A percentile compares a stretch with the other conserved stretches of the same genome.
phyloP scores from a whole-genome alignment of 257 asterid species.

The Knoxia roxburghii region DNA sequence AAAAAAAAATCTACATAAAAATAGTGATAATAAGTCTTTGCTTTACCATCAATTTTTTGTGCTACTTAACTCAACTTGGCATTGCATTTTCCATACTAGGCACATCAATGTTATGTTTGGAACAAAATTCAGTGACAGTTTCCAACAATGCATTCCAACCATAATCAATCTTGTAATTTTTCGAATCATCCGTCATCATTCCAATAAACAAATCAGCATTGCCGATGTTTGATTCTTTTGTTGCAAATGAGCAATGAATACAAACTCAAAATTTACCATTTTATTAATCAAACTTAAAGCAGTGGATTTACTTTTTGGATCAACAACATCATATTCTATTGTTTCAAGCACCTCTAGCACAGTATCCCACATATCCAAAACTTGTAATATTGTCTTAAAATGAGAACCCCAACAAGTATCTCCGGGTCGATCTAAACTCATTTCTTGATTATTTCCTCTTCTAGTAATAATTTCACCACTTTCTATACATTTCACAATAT shows the following conservation, averaged over 20 bases:
- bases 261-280: neutral
- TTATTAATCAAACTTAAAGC: neutral
- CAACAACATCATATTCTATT: neutral
- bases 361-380: neutral
- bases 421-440: neutral
- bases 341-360: neutral
- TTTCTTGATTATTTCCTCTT: neutral
- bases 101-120: too few relatives aligned
- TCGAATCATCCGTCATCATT: neutral
- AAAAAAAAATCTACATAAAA: too few relatives aligned
- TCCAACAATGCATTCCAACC: neutral
- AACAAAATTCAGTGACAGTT: too few relatives aligned
- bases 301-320: too few relatives aligned
- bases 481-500: neutral
- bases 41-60: too few relatives aligned
- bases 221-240: neutral
- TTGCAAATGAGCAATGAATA: neutral
- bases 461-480: neutral
- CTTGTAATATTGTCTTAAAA: neutral
- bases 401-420: neutral
- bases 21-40: too few relatives aligned
- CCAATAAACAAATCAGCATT: neutral
- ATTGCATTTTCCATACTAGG: too few relatives aligned
- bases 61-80: too few relatives aligned
- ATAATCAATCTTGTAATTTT: neutral